phyloP scores from a whole-genome alignment of 345 rosid species.

The Corchorus olitorius region DNA sequence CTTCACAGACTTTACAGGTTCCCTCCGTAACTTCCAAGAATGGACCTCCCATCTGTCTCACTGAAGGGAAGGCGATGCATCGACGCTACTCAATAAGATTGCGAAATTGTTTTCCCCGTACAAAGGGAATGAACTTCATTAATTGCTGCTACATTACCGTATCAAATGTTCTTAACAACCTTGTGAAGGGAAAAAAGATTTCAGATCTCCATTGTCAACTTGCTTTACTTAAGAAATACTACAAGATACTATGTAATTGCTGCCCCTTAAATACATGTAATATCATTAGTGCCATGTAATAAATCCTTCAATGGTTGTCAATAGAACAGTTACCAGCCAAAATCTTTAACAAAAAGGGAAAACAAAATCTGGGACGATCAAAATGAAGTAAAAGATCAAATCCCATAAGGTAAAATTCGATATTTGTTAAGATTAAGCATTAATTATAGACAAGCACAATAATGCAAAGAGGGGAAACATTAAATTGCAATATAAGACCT shows the following conservation, averaged over 20 bases:
- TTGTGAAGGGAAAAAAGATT: no score
- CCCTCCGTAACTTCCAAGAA: slow-evolving; percentile 68
- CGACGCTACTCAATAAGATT: slow-evolving; percentile 45
- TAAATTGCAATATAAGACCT: neutral
- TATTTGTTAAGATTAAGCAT: neutral
- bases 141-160: neutral
- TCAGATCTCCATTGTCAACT: neutral
- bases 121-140: neutral
- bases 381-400: neutral
- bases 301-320: neutral
- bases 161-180: no score
- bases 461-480: neutral
- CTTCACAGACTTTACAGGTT: slow-evolving; percentile 89
- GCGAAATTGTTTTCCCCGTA: slow-evolving; percentile 44
- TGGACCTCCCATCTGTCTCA: slow-evolving; percentile 43
- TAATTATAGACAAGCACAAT: neutral
- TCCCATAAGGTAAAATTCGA: neutral
- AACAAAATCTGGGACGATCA: neutral
- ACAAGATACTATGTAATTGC: no score
- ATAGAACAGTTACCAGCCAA: neutral
- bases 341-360: neutral
- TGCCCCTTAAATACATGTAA: no score
- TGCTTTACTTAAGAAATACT: no score
- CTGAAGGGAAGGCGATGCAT: slow-evolving; percentile 25
- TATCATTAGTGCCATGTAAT: neutral